Evolutionary conservation across 1,284 basidiomycete species (phyloP).

Genomic region (Apiotrichum domesticum): DNA sequence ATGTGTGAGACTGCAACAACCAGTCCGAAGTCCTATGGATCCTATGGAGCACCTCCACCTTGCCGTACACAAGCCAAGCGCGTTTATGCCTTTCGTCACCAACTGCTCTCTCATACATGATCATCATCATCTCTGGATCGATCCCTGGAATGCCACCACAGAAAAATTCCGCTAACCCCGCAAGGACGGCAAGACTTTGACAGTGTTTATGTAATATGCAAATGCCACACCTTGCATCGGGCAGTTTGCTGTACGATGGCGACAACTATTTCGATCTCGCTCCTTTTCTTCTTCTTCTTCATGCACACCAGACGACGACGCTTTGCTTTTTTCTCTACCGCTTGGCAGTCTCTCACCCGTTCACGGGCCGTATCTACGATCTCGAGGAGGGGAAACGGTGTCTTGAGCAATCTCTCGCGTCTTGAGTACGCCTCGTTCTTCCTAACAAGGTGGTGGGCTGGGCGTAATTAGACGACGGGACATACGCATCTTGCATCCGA

Average conservation of each 20-base stretch:
- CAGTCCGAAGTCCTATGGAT: too few relatives aligned
- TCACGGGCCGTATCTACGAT: neutral
- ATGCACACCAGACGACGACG: slow-evolving; percentile 36
- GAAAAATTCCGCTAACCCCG: too few relatives aligned
- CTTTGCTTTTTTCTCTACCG: slow-evolving; percentile 19
- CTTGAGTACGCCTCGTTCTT: slow-evolving; percentile 43
- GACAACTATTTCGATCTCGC: slow-evolving; percentile 20
- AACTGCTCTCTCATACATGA: too few relatives aligned
- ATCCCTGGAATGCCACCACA: too few relatives aligned
- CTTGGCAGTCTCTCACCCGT: slow-evolving; percentile 38
- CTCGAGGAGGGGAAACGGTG: slow-evolving; percentile 12
- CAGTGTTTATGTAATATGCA: too few relatives aligned
- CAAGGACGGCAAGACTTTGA: too few relatives aligned
- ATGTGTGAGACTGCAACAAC: too few relatives aligned
- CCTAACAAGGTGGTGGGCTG: slow-evolving; percentile 24
- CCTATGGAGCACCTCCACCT: too few relatives aligned
- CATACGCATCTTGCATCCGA: slow-evolving; percentile 5
- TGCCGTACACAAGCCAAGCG: too few relatives aligned
- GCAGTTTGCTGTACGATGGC: too few relatives aligned
- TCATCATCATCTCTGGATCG: too few relatives aligned
- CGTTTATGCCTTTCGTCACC: too few relatives aligned
- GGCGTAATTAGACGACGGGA: slow-evolving; percentile 43
- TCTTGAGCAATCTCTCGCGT: slow-evolving; percentile 20
- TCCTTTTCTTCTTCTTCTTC: slow-evolving; percentile 1
- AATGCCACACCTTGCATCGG: neutral